phyloP scores from a whole-genome alignment of 148 eudicot species.

The Cornus controversa region DNA sequence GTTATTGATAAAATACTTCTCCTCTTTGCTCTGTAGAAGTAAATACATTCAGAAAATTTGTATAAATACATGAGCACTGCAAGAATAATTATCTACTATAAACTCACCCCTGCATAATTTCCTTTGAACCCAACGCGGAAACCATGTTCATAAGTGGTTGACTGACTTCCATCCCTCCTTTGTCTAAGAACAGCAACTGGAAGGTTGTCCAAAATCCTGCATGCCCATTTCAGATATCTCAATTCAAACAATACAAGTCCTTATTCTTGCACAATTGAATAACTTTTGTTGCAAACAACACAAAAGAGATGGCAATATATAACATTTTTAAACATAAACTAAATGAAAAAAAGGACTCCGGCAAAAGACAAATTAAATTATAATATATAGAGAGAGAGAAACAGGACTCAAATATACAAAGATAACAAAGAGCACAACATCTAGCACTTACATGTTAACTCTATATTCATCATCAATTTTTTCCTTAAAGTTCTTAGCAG shows the following conservation, averaged over 20 bases:
- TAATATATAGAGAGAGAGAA: background rate
- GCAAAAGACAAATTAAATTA: background rate
- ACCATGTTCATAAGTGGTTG: constrained; percentile 10
- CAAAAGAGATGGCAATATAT: background rate
- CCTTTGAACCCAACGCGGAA: constrained; percentile 16
- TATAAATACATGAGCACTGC: background rate
- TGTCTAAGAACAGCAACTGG: constrained; percentile 12
- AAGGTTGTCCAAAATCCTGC: constrained; percentile 17
- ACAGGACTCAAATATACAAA: background rate
- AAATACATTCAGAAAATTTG: background rate
- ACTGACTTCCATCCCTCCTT: background rate
- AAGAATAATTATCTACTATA: background rate
- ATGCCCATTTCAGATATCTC: background rate
- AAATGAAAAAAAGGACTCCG: background rate
- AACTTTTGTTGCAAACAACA: background rate
- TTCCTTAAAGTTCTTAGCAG: constrained; percentile 41
- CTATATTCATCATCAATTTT: constrained; percentile 44
- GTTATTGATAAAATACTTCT: constrained; percentile 17
- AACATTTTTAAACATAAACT: too few relatives aligned
- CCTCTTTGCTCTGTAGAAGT: constrained; percentile 17
- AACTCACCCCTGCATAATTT: constrained; percentile 14
- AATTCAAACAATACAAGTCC: background rate
- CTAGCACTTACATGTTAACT: constrained; percentile 32
- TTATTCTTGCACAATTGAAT: background rate
- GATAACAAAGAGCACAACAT: background rate